Percentiles rank a stretch among this genome's conserved stretches.
phyloP scores from a whole-genome alignment of 768 basidiomycete species.

The Termitomyces sp. region DNA sequence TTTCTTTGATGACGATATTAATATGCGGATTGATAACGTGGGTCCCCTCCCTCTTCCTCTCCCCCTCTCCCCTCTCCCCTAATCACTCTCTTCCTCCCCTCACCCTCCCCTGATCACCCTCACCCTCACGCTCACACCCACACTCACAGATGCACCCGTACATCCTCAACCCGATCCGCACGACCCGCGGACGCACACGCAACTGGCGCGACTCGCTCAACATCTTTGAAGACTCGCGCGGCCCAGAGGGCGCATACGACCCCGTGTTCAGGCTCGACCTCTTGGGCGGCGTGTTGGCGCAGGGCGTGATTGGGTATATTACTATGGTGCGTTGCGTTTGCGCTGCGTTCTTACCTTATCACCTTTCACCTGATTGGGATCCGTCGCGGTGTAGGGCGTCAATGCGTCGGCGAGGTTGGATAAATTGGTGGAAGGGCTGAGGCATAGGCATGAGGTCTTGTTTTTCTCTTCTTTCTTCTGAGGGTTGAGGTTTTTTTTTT shows the following conservation, averaged over 20 bases:
- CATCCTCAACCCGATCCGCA: slow-evolving; percentile 43
- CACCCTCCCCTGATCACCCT: no score
- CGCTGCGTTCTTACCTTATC: no score
- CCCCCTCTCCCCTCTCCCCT: no score
- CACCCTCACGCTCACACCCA: no score
- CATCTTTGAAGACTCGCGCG: slow-evolving; percentile 49
- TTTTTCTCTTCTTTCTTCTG: no score
- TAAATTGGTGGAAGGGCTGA: slow-evolving; percentile 35
- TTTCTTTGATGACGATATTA: slow-evolving; percentile 56
- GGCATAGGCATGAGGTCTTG: no score
- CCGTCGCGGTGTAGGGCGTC: slow-evolving; percentile 21
- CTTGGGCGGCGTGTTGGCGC: slow-evolving; percentile 46
- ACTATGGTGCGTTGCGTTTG: slow-evolving; percentile 39
- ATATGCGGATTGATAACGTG: slow-evolving; percentile 45
- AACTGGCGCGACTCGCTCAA: slow-evolving; percentile 53
- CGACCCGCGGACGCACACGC: slow-evolving; percentile 45
- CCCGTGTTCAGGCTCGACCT: slow-evolving; percentile 51
- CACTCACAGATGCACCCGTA: slow-evolving; percentile 48
- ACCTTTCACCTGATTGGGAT: no score
- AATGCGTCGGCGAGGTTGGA: slow-evolving; percentile 37
- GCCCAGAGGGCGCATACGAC: slow-evolving; percentile 47
- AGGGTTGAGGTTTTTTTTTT: not conserved
- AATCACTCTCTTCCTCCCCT: no score
- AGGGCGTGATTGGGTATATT: slow-evolving; percentile 52
- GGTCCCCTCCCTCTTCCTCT: slow-evolving; percentile 7